Base-by-base conservation (phyloP, 768 basidiomycete species). In the Tulasnella sp. region DNA sequence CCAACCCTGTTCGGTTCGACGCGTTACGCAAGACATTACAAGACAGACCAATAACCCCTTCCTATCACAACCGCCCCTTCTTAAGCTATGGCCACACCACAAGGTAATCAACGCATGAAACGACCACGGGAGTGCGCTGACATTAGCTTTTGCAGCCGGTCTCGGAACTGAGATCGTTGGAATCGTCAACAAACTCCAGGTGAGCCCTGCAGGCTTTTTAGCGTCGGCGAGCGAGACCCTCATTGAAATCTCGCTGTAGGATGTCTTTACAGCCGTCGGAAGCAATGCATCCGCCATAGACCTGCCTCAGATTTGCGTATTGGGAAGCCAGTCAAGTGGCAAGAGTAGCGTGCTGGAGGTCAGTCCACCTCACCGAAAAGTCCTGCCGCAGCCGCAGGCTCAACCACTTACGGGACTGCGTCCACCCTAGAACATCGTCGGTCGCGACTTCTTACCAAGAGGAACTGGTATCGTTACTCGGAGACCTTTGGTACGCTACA, bases 401-500 rank as follows among this genome's bases (percentile, higher is more conserved):
- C 18, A 42, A 71, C 78, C 71, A 78, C 31, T 78, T 46, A 73
- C 1, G 42, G 18, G 31, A 40, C 72, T 62, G 42, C 42, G 72
- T 74, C 9, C 38, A 36, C 42, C 76, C 12, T 75, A 97, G 96
- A 98, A 99, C 87, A 96, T 98, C 82, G 97, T 98, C 78, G 98
- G 98, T 80, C 91, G 97, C 82, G 98, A 99, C 86, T 99, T 99
- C 89, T 85, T 99, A 84, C 98, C 98, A 86, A 94, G 98, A 89
- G 98, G 98, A 85, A 94, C 96, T 78, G 97, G 97, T 86, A 99
- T 99, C 84, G 97, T 99, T 86, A 99, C 97, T 75, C 91, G 97
- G 84, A 91, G 98, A 85, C 98, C 98, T 78, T 87, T 99, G 86
- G 97, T 97, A 85, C 27, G 44, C 14, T 38, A 76, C 36, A 8